Conservation (phyloP, 2,329 filamentous ascomycete genomes). For the Capronia americana region DNA sequence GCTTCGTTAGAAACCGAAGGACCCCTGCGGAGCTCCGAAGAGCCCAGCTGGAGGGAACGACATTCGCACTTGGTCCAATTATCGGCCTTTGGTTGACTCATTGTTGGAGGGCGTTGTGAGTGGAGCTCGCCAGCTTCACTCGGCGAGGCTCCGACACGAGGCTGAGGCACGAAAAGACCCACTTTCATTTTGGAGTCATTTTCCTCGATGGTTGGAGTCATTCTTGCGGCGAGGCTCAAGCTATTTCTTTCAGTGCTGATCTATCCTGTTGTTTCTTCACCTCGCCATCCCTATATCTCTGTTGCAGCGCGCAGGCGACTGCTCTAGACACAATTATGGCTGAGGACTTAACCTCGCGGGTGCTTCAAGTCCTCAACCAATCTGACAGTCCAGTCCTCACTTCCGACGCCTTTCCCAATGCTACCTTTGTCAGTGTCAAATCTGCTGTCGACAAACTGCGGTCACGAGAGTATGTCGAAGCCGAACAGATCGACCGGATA, state of each 20-base stretch:
- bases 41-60: too few species aligned
- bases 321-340: constrained; percentile 35
- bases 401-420: constrained; percentile 70
- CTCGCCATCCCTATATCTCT: background rate
- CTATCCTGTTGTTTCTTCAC: background rate
- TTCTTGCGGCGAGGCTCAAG: background rate
- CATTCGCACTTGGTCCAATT: too few species aligned
- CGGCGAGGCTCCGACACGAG: constrained; percentile 4
- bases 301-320: background rate
- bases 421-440: constrained; percentile 75
- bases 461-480: constrained; percentile 84
- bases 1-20: too few species aligned
- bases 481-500: constrained; percentile 82
- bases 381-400: constrained; percentile 69
- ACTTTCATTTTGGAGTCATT: constrained; percentile 17
- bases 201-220: constrained; percentile 27
- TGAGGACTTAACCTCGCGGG: constrained; percentile 39
- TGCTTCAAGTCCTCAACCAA: constrained; percentile 70
- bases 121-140: background rate
- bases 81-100: too few species aligned
- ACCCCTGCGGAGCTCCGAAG: too few species aligned
- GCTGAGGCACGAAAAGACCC: background rate
- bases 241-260: background rate
- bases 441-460: constrained; percentile 84
- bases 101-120: background rate